phyloP scores from a whole-genome alignment of 345 rosid genomes.

The Eucalyptus marginata region DNA sequence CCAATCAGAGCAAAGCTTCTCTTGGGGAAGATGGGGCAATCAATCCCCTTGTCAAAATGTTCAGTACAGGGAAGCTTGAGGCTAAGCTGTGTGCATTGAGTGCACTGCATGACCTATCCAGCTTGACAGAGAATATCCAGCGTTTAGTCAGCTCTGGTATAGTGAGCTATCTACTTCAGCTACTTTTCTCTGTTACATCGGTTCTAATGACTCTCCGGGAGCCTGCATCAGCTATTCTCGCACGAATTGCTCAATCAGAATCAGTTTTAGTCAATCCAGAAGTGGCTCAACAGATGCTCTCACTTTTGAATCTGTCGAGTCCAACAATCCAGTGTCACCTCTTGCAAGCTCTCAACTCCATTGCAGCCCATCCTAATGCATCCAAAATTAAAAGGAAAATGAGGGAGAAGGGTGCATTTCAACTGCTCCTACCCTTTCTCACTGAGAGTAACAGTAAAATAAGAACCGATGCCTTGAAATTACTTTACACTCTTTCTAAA shows the following conservation, averaged over 20 bases:
- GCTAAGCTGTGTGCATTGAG: conserved; percentile 54
- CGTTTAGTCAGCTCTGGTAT: conserved; percentile 43
- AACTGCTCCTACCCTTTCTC: conserved; percentile 58
- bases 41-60: conserved; percentile 49
- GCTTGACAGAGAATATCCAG: conserved; percentile 26
- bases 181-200: conserved; percentile 73
- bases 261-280: conserved; percentile 40
- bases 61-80: conserved; percentile 57
- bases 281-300: conserved; percentile 69
- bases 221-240: conserved; percentile 68
- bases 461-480: conserved; percentile 38
- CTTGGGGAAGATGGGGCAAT: conserved; percentile 61
- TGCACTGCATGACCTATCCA: conserved; percentile 48
- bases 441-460: conserved; percentile 23
- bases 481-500: conserved; percentile 37
- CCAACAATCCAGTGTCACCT: conserved; percentile 45
- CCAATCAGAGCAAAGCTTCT: conserved; percentile 47
- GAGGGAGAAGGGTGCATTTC: conserved; percentile 53
- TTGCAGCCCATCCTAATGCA: conserved; percentile 41
- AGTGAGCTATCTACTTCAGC: conserved; percentile 42
- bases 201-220: conserved; percentile 71
- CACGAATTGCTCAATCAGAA: conserved; percentile 49
- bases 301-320: conserved; percentile 54
- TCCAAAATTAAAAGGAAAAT: conserved; percentile 42
- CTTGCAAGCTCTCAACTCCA: conserved; percentile 46